Base-by-base conservation (phyloP, 2,329 filamentous ascomycete species). In the Gyromitra esculenta region DNA sequence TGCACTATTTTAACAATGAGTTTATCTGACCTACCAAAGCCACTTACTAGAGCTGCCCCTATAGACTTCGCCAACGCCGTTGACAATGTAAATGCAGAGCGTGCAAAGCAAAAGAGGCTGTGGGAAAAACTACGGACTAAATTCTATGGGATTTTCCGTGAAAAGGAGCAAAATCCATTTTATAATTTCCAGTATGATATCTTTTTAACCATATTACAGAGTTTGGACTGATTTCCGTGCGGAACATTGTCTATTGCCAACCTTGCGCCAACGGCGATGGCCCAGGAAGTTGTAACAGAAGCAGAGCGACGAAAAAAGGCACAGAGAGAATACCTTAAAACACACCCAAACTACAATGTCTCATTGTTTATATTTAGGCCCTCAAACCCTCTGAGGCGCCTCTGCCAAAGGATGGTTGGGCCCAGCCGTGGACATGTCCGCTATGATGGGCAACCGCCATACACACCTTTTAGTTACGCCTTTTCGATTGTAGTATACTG, bases 401-500 rank as follows among this genome's bases (percentile, higher is more conserved):
- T 96, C 35, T 99, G 96, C 82, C 96, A 99, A 83, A 88, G 90
- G 52, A 88, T 98, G 25, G 96, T 99, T 5, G 96, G 95, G 0
- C 95, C 96, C 5, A 95, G 95, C 13, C 90, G 96, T 77, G 96
- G 96, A 5, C 88, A 87, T 57, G 92, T 96, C 82, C 91, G 96
- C 57, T 91, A 97, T 78, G 93, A 98, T 83, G 96, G 96, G 13
- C 89, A 96, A 0, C 90, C 94, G 76, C 96, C 96, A 0, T 95
- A 96, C 80, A 94, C 93, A 79, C 89, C 92, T 3, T 87, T 96
- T 7, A 99, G 96, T 94, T 97, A 97, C 82, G 86, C 89, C 0
- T 97, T 98, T 83, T 97, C 96, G 0, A 93, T 93, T 2, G 92
- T 99, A 81, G 92, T 98, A 71, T 99, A 99, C 83, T 90, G 91